Conservation (phyloP, 345 rosid species). For the Citrus unshiu region DNA sequence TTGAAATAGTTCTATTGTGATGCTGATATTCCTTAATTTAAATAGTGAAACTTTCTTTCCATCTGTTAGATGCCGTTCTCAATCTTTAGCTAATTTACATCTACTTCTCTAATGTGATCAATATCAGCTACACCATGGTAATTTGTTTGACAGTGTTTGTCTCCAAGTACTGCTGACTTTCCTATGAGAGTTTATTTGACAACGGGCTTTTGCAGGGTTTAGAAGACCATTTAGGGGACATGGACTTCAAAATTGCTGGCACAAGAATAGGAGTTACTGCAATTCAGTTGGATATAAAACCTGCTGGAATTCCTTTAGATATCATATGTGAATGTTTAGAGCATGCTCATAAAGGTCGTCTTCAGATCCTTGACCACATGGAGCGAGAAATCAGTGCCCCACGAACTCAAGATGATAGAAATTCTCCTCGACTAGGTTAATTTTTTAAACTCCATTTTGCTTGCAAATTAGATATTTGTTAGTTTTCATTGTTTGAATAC, state of each 20-base stretch:
- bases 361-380: constrained; percentile 92
- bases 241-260: constrained; percentile 99
- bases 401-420: constrained; percentile 48
- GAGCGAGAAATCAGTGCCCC: constrained; percentile 70
- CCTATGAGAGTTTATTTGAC: constrained; percentile 3
- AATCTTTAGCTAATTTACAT: neutral
- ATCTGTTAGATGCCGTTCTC: neutral
- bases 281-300: constrained; percentile 95
- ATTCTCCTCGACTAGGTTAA: constrained; percentile 73
- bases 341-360: constrained; percentile 80
- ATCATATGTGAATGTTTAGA: constrained; percentile 85
- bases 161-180: neutral
- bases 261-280: constrained; percentile 86
- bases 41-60: neutral
- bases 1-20: constrained; percentile 3
- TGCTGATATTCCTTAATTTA: neutral
- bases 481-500: neutral
- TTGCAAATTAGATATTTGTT: constrained; percentile 3
- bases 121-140: neutral
- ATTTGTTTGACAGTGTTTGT: neutral
- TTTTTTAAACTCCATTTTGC: constrained; percentile 6
- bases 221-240: constrained; percentile 98
- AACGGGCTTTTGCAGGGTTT: constrained; percentile 55
- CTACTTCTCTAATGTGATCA: neutral
- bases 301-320: constrained; percentile 96